phyloP scores from a whole-genome alignment of 2,329 filamentous ascomycete species.

The Phialophora chinensis region DNA sequence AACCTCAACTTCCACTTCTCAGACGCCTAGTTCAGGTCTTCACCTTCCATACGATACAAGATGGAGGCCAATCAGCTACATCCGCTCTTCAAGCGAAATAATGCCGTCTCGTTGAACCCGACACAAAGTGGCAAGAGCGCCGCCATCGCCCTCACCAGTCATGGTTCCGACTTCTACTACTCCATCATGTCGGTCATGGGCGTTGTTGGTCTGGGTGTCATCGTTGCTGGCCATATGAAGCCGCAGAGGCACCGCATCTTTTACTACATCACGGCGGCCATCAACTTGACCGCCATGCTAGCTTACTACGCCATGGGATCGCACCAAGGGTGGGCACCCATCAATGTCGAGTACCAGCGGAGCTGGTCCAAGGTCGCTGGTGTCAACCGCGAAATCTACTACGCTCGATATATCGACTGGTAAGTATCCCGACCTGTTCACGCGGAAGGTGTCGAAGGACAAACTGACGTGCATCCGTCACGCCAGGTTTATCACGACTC shows the following conservation, averaged over 20 bases:
- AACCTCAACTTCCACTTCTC: neutral
- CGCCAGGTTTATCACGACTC: conserved; percentile 66
- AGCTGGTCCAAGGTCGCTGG: conserved; percentile 54
- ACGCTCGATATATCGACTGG: conserved; percentile 70
- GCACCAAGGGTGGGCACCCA: conserved; percentile 66
- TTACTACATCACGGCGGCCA: conserved; percentile 32
- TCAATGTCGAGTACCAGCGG: conserved; percentile 63
- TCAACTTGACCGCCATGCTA: conserved; percentile 50
- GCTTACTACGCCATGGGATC: conserved; percentile 72
- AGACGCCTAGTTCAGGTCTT: neutral
- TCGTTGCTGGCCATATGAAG: conserved; percentile 25
- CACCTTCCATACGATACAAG: neutral
- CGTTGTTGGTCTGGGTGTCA: conserved; percentile 13
- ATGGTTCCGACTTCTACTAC: conserved; percentile 29
- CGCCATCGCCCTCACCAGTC: conserved; percentile 30
- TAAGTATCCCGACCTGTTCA: conserved; percentile 36
- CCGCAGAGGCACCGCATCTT: conserved; percentile 27
- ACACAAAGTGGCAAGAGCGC: conserved; percentile 22
- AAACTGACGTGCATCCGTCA: neutral
- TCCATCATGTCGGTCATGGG: conserved; percentile 29
- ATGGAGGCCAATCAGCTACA: conserved; percentile 10
- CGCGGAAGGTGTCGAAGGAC: conserved; percentile 44
- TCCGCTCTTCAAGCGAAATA: conserved; percentile 8
- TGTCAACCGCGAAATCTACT: conserved; percentile 66
- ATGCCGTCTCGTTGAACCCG: conserved; percentile 11